These are phyloP conservation scores for Daedalea quercina DNA, from an alignment of 768 basidiomycete species.

Conservation along the genomic window DNA sequence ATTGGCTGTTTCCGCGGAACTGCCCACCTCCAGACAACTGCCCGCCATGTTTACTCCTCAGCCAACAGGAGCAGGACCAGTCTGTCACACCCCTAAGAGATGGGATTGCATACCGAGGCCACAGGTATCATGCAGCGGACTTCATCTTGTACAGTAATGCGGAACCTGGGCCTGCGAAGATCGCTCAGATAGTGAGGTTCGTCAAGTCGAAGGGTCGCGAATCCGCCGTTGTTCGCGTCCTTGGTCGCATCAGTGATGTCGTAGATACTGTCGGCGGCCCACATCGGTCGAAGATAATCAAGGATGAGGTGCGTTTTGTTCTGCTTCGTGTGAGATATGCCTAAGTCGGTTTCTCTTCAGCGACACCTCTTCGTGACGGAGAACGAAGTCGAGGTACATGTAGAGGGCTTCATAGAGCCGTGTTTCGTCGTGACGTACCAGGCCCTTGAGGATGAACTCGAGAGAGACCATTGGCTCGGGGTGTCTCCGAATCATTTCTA, in stretches of 20 bases:
- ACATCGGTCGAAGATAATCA: conserved; percentile 25
- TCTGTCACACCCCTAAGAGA: conserved; percentile 23
- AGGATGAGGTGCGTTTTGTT: conserved; percentile 47
- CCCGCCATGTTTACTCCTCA: conserved; percentile 38
- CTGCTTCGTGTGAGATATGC: no score
- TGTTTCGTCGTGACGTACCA: conserved; percentile 25
- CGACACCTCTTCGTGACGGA: conserved; percentile 58
- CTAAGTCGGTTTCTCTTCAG: conserved; percentile 27
- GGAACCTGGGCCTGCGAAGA: conserved; percentile 43
- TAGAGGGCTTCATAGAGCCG: conserved; percentile 37
- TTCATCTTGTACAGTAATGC: conserved; percentile 42
- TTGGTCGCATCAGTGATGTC: conserved; percentile 44
- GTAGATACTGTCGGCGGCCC: no score
- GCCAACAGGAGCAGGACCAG: conserved; percentile 27
- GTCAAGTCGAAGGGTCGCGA: conserved; percentile 8
- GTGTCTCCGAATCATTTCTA: conserved; percentile 56
- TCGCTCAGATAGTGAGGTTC: conserved; percentile 46
- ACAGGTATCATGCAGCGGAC: conserved; percentile 54
- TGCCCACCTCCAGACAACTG: no score
- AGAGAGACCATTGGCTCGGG: conserved; percentile 39
- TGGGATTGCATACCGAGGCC: conserved; percentile 41
- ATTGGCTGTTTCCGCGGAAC: conserved; percentile 21
- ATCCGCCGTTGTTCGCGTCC: conserved; percentile 21
- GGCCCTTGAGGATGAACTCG: not conserved
- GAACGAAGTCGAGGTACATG: conserved; percentile 27